These are phyloP conservation scores for Cynara cardunculus DNA, from an alignment of 129 eudicot genomes.

Conservation along the genomic window DNA sequence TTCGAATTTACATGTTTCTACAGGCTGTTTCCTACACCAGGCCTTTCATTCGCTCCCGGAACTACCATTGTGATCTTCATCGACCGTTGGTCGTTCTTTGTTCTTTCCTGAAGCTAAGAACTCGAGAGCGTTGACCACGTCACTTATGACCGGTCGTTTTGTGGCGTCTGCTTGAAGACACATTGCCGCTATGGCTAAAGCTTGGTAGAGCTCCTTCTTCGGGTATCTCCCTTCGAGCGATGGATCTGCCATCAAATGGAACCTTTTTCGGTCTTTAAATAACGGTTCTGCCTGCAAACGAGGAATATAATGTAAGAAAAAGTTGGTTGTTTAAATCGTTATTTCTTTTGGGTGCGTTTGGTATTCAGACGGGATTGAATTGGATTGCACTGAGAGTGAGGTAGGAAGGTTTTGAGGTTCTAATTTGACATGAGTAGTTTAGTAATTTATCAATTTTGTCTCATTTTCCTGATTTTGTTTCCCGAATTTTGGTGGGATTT, in stretches of 20 bases:
- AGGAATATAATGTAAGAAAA: neutral
- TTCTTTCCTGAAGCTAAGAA: constrained; percentile 26
- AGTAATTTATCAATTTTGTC: too few species aligned
- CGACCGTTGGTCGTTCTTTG: constrained; percentile 3
- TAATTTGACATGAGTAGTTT: neutral
- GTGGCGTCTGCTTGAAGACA: constrained; percentile 81
- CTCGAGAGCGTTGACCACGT: constrained; percentile 72
- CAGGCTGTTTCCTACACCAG: constrained; percentile 23
- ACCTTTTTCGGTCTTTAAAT: constrained; percentile 62
- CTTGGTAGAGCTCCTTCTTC: constrained; percentile 54
- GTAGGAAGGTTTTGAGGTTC: neutral
- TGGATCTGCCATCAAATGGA: constrained; percentile 66
- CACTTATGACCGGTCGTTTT: constrained; percentile 65
- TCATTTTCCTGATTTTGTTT: too few species aligned
- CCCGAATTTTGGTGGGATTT: neutral
- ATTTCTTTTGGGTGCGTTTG: neutral
- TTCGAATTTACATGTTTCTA: constrained; percentile 21
- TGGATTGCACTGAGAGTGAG: neutral
- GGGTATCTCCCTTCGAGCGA: constrained; percentile 62
- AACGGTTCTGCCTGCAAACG: constrained; percentile 65
- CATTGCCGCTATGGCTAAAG: constrained; percentile 84
- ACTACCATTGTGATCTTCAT: constrained; percentile 5
- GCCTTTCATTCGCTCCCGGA: constrained; percentile 23
- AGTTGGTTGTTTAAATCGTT: neutral
- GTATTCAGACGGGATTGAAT: neutral